Evolutionary conservation across 805 yeast species (phyloP).

Genomic region (Starmerella tilneyi): DNA sequence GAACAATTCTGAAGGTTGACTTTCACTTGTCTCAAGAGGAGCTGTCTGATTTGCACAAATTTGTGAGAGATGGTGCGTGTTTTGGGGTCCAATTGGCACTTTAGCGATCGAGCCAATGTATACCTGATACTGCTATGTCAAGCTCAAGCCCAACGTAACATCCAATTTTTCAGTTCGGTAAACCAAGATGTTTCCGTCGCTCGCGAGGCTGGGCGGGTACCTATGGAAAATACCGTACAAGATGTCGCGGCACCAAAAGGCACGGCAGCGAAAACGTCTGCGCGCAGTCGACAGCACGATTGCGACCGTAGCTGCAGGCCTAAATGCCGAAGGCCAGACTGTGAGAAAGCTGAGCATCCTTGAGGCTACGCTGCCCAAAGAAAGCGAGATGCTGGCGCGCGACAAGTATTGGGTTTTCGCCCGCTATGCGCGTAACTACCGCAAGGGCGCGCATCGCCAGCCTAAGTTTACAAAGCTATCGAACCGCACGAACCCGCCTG

Average conservation of each 20-base stretch:
- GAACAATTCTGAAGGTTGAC: too few relatives aligned
- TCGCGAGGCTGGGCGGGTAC: conserved; percentile 52
- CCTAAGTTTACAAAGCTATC: conserved; percentile 89
- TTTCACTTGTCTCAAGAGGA: too few relatives aligned
- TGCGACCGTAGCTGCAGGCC: conserved; percentile 47
- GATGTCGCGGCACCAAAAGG: conserved; percentile 69
- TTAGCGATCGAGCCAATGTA: background rate
- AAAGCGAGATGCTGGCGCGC: conserved; percentile 61
- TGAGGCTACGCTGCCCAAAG: conserved; percentile 55
- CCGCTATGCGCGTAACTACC: conserved; percentile 61
- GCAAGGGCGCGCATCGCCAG: conserved; percentile 67
- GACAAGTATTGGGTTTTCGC: conserved; percentile 85
- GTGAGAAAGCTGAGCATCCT: conserved; percentile 33
- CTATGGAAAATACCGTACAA: conserved; percentile 73
- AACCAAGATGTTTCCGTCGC: conserved; percentile 20
- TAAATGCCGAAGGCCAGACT: conserved; percentile 31
- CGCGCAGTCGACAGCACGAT: conserved; percentile 71
- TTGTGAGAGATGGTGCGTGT: too few relatives aligned
- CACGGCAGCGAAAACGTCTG: conserved; percentile 75
- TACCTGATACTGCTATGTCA: background rate
- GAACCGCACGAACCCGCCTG: conserved; percentile 66
- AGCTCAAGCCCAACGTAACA: background rate
- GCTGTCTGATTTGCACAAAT: too few relatives aligned
- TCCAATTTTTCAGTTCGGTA: conserved; percentile 2
- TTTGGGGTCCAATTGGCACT: too few relatives aligned